A percentile compares a stretch with the other conserved stretches of the same genome.
Evolutionary conservation across 495 filamentous ascomycete genomes (phyloP).

Genomic region (Penicillium crystallinum): DNA sequence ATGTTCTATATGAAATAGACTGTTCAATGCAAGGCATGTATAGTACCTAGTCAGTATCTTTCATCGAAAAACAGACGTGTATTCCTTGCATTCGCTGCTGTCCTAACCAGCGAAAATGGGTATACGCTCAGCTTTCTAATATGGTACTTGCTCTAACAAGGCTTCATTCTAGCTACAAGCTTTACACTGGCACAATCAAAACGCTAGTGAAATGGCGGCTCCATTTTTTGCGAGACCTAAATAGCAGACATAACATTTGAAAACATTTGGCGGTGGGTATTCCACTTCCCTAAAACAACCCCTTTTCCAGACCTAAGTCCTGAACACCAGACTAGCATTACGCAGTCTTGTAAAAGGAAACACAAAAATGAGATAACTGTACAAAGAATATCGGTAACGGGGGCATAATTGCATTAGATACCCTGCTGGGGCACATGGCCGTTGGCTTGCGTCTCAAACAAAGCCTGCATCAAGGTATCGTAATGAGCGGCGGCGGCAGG

Average conservation of each 20-base stretch:
- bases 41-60: background rate
- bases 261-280: constrained; percentile 14
- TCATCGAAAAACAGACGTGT: no score
- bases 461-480: constrained; percentile 31
- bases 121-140: no score
- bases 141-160: no score
- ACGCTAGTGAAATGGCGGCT: background rate
- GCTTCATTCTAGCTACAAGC: no score
- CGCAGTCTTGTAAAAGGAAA: constrained; percentile 4
- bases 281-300: constrained; percentile 15
- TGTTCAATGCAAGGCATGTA: background rate
- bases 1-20: background rate
- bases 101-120: no score
- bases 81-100: no score
- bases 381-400: constrained; percentile 13
- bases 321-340: constrained; percentile 14
- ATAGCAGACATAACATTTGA: background rate
- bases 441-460: constrained; percentile 35
- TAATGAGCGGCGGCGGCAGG: constrained; percentile 40
- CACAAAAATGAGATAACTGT: constrained; percentile 12
- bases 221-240: constrained; percentile 9
- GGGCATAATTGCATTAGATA: constrained; percentile 11
- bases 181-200: background rate
- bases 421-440: constrained; percentile 26
- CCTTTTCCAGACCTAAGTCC: constrained; percentile 7